phyloP scores from a whole-genome alignment of 2,329 filamentous ascomycete species.

The Didymellaceae sp. region DNA sequence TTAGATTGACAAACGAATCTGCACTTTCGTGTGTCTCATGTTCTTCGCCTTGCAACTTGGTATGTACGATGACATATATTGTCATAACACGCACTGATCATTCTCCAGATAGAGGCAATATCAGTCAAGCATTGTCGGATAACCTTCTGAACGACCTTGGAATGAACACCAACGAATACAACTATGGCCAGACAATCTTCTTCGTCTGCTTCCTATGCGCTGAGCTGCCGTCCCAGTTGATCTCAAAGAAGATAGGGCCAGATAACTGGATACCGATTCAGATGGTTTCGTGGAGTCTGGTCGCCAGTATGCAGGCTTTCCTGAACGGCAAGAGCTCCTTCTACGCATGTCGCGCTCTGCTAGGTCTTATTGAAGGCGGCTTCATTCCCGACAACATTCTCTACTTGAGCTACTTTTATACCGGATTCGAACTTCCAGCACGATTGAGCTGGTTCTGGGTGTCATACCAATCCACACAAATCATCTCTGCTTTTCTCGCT shows the following conservation, averaged over 20 bases:
- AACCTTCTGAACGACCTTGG: slow-evolving; percentile 43
- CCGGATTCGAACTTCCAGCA: slow-evolving; percentile 69
- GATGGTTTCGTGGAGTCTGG: slow-evolving; percentile 54
- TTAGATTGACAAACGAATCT: slow-evolving; percentile 60
- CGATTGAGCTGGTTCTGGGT: slow-evolving; percentile 76
- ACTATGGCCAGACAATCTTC: slow-evolving; percentile 63
- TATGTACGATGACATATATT: background rate
- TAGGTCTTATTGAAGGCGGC: slow-evolving; percentile 55
- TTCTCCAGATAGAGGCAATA: slow-evolving; percentile 52
- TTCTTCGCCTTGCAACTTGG: slow-evolving; percentile 52
- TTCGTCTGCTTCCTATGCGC: slow-evolving; percentile 77
- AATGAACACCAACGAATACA: slow-evolving; percentile 49
- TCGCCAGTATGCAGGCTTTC: slow-evolving; percentile 72
- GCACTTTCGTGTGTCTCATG: slow-evolving; percentile 60
- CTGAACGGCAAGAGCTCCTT: slow-evolving; percentile 59
- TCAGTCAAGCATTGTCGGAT: slow-evolving; percentile 47
- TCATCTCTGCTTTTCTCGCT: slow-evolving; percentile 63
- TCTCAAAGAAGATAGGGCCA: slow-evolving; percentile 56
- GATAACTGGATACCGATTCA: slow-evolving; percentile 53
- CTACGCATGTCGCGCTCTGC: slow-evolving; percentile 51
- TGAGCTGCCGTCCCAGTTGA: slow-evolving; percentile 55
- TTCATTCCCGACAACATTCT: slow-evolving; percentile 71
- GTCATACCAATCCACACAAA: slow-evolving; percentile 64
- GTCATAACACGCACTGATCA: background rate
- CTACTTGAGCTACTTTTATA: slow-evolving; percentile 80